A percentile compares a stretch with the other conserved stretches of the same genome.
phyloP scores from a whole-genome alignment of 257 asterid genomes.

The Forsythia suspensa region DNA sequence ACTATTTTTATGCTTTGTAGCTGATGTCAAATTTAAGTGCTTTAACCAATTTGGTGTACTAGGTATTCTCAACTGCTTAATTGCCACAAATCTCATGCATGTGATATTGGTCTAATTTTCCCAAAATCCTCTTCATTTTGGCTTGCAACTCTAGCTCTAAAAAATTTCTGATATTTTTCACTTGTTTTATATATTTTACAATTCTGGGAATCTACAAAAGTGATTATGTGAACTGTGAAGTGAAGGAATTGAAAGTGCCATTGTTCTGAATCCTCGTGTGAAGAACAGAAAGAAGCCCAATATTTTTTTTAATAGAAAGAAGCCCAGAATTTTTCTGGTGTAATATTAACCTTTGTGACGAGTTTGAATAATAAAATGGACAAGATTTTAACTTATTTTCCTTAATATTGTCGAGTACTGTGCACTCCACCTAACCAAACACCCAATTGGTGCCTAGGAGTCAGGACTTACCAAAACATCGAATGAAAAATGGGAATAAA shows the following conservation, averaged over 20 bases:
- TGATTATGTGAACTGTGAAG: not conserved
- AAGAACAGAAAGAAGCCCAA: not conserved
- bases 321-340: not conserved
- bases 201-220: too few relatives aligned
- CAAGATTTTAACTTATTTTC: not conserved
- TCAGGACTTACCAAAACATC: not conserved
- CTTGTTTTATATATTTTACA: not conserved
- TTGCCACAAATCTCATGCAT: not conserved
- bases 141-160: not conserved
- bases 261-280: not conserved
- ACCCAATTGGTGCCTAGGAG: not conserved
- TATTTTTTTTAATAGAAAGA: too few relatives aligned
- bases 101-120: not conserved
- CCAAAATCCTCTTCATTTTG: not conserved
- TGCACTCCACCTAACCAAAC: not conserved
- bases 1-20: not conserved
- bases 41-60: too few relatives aligned
- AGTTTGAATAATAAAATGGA: not conserved
- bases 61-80: too few relatives aligned
- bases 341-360: not conserved
- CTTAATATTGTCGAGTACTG: not conserved
- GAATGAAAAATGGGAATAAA: not conserved
- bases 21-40: not conserved
- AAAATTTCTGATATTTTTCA: not conserved
- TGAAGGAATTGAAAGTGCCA: not conserved